phyloP scores from a whole-genome alignment of 2,329 filamentous ascomycete genomes.

The Fusarium robinianum region DNA sequence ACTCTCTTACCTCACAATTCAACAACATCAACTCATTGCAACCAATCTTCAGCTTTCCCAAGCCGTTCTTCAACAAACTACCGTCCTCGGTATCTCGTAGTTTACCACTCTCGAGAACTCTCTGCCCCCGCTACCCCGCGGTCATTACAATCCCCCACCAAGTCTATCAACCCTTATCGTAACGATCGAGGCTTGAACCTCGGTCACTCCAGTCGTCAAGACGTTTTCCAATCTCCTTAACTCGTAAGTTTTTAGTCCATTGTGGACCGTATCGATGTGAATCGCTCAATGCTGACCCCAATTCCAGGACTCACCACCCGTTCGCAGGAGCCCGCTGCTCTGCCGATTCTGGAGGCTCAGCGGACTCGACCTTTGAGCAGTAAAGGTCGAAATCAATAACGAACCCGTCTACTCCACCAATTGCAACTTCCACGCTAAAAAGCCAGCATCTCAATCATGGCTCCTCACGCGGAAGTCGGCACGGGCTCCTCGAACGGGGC shows the following conservation, averaged over 20 bases:
- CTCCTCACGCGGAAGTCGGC: slow-evolving; percentile 79
- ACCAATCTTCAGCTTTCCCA: no score
- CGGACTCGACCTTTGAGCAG: slow-evolving; percentile 64
- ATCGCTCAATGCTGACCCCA: slow-evolving; percentile 34
- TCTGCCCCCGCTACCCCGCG: slow-evolving; percentile 35
- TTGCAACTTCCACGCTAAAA: slow-evolving; percentile 31
- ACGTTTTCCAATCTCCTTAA: slow-evolving; percentile 99
- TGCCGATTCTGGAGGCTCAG: slow-evolving; percentile 82
- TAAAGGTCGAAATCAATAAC: slow-evolving; percentile 51
- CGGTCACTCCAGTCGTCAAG: slow-evolving; percentile 74
- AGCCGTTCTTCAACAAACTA: slow-evolving; percentile 8
- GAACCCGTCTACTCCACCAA: slow-evolving; percentile 36
- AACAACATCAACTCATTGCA: no score
- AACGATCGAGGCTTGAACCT: slow-evolving; percentile 56
- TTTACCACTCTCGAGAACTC: slow-evolving; percentile 17
- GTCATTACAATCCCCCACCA: slow-evolving; percentile 28
- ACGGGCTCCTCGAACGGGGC: slow-evolving; percentile 64
- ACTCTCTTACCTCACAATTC: slow-evolving; percentile 8
- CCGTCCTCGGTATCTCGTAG: slow-evolving; percentile 11
- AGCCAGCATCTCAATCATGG: slow-evolving; percentile 66
- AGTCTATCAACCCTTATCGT: slow-evolving; percentile 29
- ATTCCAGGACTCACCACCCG: slow-evolving; percentile 82
- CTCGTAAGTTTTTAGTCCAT: slow-evolving; percentile 67
- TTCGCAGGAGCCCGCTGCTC: slow-evolving; percentile 96
- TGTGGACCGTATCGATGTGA: not conserved